Conservation (phyloP, 108 stramenopile genomes). For the Parmales sp. region DNA sequence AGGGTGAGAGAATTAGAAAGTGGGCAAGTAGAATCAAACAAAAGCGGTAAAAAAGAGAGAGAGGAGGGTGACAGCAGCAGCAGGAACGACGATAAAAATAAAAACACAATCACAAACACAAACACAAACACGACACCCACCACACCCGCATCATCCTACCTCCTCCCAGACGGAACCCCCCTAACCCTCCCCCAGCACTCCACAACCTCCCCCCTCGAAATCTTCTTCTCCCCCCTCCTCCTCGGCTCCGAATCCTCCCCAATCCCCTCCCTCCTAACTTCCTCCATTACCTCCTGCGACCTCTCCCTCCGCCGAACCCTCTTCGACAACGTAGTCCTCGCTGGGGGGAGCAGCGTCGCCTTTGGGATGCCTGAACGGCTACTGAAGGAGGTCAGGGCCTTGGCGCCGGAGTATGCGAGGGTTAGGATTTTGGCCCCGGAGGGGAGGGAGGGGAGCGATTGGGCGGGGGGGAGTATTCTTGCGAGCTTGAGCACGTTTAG, state of each 20-base stretch:
- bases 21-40: not conserved
- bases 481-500: conserved; percentile 96
- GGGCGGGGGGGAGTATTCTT: conserved; percentile 92
- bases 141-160: too few relatives aligned
- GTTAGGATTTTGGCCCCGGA: conserved; percentile 84
- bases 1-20: too few relatives aligned
- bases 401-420: conserved; percentile 66
- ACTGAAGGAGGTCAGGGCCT: conserved; percentile 68
- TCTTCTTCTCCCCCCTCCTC: not conserved
- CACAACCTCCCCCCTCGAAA: not conserved
- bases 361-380: conserved; percentile 89
- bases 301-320: conserved; percentile 84
- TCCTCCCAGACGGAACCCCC: too few relatives aligned
- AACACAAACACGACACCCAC: too few relatives aligned
- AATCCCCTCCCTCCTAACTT: not conserved
- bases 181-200: too few relatives aligned
- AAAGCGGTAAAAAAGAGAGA: not conserved
- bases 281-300: conserved; percentile 80
- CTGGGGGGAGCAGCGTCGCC: conserved; percentile 85
- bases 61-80: not conserved
- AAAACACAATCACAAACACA: not conserved
- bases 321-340: conserved; percentile 83
- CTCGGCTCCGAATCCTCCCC: not conserved
- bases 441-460: conserved; percentile 74
- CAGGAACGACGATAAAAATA: not conserved